Evolutionary conservation across 345 rosid genomes (phyloP), one percentile per base, ranked within the genome.

Genomic region (Eutrema heterophyllum): DNA sequence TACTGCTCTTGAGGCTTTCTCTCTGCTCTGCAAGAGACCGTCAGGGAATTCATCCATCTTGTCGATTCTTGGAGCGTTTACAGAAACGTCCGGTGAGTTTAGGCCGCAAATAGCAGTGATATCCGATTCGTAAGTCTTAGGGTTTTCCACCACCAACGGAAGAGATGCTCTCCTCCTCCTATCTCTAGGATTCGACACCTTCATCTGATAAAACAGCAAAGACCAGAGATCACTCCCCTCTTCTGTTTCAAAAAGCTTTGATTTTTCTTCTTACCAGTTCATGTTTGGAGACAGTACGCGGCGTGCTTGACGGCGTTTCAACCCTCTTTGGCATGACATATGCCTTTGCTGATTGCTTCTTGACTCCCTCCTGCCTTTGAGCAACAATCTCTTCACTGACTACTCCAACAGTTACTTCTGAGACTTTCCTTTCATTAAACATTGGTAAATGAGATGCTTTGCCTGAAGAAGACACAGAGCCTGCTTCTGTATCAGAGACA

Each of bases 21-120:
- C 78, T 70, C 65, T 50, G 15, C 70, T 86, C 29, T 72, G 70
- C 68, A 83, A 78, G 40, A 88, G 67, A 51, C 85, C 87, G 11
- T 84, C 90, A 3, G 86, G 84, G 79, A 86, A 94, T 79, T 91
- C 99, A 12, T 84, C 93, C 9, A 94, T 94, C 85, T 84, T 94
- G 81, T 92, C 97, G 51, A 94, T 83, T 49, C 92, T 82, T 41
- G 99, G 99, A 58, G 95, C 86, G 68, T 94, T 89, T 33, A 94
- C 97, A 29, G 98, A 89, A 65, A 94, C 85, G 62, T 91, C 85
- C 1, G 89, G 89, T 50, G 97, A 93, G 10, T 89, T 80, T 53
- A 71, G 51, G 64, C 68, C 48, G 51, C 46, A 75, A 13, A 80
- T 72, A 45, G 83, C 67, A 41, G 78, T 76, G 7, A 67, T 74